Conservation (phyloP, 225 moss, liverwort and hornwort species). For the Takakia lepidozioides region DNA sequence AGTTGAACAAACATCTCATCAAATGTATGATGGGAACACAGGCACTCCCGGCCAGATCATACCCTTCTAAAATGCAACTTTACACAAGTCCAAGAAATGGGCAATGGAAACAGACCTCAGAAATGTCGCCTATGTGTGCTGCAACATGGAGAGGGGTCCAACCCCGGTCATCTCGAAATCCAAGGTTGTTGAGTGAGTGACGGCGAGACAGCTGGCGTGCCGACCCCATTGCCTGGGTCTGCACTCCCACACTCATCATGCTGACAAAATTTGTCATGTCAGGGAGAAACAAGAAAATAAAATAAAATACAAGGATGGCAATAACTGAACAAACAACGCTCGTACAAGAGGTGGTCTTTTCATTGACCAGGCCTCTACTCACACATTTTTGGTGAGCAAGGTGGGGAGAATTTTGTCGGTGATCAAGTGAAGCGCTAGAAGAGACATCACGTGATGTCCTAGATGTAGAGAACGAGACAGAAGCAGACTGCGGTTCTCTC, state of each 20-base stretch:
- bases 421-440: too few species aligned
- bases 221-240: constrained; percentile 40
- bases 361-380: background rate
- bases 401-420: too few species aligned
- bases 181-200: constrained; percentile 31
- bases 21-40: too few species aligned
- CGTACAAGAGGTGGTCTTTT: background rate
- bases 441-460: too few species aligned
- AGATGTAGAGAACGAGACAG: too few species aligned
- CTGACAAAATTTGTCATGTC: constrained; percentile 3
- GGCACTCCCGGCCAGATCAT: too few species aligned
- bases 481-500: too few species aligned
- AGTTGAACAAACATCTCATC: background rate
- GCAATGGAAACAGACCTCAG: constrained; percentile 37
- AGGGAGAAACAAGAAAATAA: background rate
- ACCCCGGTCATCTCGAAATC: constrained; percentile 72
- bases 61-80: too few species aligned
- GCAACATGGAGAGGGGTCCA: constrained; percentile 95
- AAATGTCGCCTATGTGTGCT: constrained; percentile 65
- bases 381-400: too few species aligned
- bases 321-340: too few species aligned
- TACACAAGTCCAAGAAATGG: too few species aligned
- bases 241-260: constrained; percentile 25
- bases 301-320: background rate
- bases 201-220: constrained; percentile 51